Base-by-base conservation (phyloP, 208 protist genomes). In the Leishmania tropica region DNA sequence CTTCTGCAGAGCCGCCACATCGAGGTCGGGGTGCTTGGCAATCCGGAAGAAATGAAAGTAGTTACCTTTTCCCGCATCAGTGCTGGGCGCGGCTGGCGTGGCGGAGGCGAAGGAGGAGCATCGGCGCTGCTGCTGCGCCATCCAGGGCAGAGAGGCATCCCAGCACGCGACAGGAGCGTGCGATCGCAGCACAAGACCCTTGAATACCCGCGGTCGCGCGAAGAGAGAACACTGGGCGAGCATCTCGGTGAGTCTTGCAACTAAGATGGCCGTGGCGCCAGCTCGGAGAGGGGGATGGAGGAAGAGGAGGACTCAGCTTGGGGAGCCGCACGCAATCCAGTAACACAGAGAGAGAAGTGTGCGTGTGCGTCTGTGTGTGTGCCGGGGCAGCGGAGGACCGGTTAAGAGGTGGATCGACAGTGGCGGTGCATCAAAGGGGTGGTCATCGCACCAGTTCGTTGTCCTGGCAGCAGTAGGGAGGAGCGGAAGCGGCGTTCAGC, bases 41-140 rank as follows among this genome's bases (percentile, higher is more conserved):
- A 97, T 74, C 45, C n/a, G 73, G 70, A 96, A 95, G 75, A 93
- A 95, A 54, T 87, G 78, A 78, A 96, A 97, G 81, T 88, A 96
- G 81, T 93, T 97, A 7, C 94, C 94, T 21, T 85, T 84, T 2
- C 85, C 72, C 4, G 35, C 51, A 31, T 42, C 71, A 13, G 53
- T 56, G 42, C 64, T 83, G 47, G 42, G 68, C 21, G 68, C 68
- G 2, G 68, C 24, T 28, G 35, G 62, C 42, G 40, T 35, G n/a
- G 24, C 1, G 10, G 76, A 48, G 48, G 42, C 21, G 3, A 68
- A 65, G 11, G 80, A 70, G 53, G 74, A 65, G 17, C 74, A 58
- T 42, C 83, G 53, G 37, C 78, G 60, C 37, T 51, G 74, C 53
- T 53, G 71, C 51, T 35, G 65, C 42, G 48, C 19, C n/a, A 62